Evolutionary conservation across 2,329 filamentous ascomycete species (phyloP).

Genomic region (Hymenoscyphus infarciens): DNA sequence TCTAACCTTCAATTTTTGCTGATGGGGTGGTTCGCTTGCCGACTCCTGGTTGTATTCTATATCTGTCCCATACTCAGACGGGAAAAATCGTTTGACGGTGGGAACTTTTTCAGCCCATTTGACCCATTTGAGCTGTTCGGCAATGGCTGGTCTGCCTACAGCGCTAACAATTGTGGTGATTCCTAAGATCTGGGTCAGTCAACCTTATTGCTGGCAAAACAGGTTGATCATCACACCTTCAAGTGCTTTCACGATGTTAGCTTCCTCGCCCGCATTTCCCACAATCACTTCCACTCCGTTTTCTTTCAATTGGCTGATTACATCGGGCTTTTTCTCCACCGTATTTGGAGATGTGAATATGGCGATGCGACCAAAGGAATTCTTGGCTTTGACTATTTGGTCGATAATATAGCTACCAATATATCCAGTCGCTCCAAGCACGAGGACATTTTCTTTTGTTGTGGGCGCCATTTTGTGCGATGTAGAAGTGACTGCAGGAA

Average conservation of each 20-base stretch:
- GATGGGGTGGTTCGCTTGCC: conserved; percentile 61
- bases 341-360: conserved; percentile 56
- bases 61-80: conserved; percentile 51
- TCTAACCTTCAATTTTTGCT: conserved; percentile 66
- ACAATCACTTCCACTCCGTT: conserved; percentile 52
- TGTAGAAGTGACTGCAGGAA: not conserved
- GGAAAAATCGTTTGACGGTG: conserved; percentile 60
- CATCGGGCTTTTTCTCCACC: conserved; percentile 45
- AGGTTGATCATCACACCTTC: conserved; percentile 26
- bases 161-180: conserved; percentile 65
- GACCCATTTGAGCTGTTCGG: conserved; percentile 59
- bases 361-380: conserved; percentile 45
- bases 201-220: not conserved
- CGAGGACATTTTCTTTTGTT: conserved; percentile 40
- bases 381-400: conserved; percentile 45
- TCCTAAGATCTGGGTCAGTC: conserved; percentile 28
- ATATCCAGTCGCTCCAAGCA: conserved; percentile 51
- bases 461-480: not conserved
- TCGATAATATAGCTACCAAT: conserved; percentile 50
- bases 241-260: conserved; percentile 55
- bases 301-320: conserved; percentile 42
- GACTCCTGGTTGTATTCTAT: conserved; percentile 56
- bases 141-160: conserved; percentile 60
- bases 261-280: conserved; percentile 50
- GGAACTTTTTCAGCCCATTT: conserved; percentile 55